Base-by-base conservation (phyloP, 1,284 basidiomycete species). In the Flammula alnicola region DNA sequence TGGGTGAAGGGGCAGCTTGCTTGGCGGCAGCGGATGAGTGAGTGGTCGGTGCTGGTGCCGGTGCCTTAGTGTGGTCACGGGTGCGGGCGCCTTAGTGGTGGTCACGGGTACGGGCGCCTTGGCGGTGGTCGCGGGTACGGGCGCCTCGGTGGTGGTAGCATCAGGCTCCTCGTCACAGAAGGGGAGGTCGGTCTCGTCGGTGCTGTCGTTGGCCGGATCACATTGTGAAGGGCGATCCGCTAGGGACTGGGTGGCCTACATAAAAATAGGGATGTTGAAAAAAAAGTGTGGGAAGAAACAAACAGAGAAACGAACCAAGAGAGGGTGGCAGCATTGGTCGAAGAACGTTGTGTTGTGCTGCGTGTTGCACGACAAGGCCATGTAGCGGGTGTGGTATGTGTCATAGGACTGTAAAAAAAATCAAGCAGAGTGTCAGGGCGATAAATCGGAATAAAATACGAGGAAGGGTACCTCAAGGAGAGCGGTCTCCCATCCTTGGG, bases 291-390 rank as follows among this genome's bases (percentile, higher is more conserved):
- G 26, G 29, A 37, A 37, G 16, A 30, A 45, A 42, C 5, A 20
- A 22, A 38, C 37, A 30, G 33, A 40, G 23, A 52, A 41, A 62
- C 73, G 30, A 59, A 81, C 81, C 56, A 79, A 64, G 51, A 78
- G 65, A 49, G 77, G 77, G 53, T 75, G 75, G 63, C 77, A 78
- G 54, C 77, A 79, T 14, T 65, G 61, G 47, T 81, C 73, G 64
- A 86, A 90, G 76, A 90, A 92, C 17, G 68, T 37, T n/a, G 79
- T 80, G 65, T 77, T 71, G 70, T 91, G 86, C 70, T 89, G 67
- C 51, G 62, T 60, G 52, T 81, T 63, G 67, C 85, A 88, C 44
- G 69, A 71, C 55, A 90, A 58, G 32, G 69, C 68, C 40, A 68
- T 44, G 43, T 76, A 78, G 47, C 90, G 80, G 35, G 67, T 62